phyloP scores from a whole-genome alignment of 208 protist genomes.

The Trypanosomatidae sp. region DNA sequence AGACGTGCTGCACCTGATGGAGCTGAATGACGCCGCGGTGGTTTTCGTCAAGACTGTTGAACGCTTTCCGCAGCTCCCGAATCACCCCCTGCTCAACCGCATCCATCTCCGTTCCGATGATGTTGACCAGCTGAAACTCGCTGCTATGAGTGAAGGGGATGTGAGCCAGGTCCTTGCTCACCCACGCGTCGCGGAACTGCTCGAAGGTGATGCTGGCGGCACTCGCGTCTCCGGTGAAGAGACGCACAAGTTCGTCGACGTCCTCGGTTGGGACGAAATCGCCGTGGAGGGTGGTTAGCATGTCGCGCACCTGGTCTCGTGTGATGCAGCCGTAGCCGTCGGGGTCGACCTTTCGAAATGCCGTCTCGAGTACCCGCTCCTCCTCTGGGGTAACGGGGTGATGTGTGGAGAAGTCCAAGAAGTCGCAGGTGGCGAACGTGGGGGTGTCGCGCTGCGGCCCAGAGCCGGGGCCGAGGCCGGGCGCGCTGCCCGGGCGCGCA shows the following conservation, averaged over 20 bases:
- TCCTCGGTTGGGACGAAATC: constrained; percentile 52
- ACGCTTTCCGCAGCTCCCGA: constrained; percentile 77
- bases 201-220: constrained; percentile 65
- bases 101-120: constrained; percentile 75
- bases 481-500: constrained; percentile 1
- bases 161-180: constrained; percentile 75
- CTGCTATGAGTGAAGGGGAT: constrained; percentile 49
- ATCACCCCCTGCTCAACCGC: constrained; percentile 75
- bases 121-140: constrained; percentile 84
- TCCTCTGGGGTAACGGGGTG: constrained; percentile 63
- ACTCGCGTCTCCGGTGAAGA: constrained; percentile 70
- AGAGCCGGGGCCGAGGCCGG: not conserved
- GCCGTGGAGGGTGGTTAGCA: constrained; percentile 75
- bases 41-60: constrained; percentile 85
- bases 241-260: constrained; percentile 67
- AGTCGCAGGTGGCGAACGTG: constrained; percentile 29
- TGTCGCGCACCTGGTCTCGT: constrained; percentile 83
- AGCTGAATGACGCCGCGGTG: constrained; percentile 79
- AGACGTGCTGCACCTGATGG: constrained; percentile 58
- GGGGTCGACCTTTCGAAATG: constrained; percentile 80
- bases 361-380: constrained; percentile 62
- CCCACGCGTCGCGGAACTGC: constrained; percentile 88
- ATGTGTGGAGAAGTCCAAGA: constrained; percentile 59
- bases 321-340: constrained; percentile 83
- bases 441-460: constrained; percentile 4